These are phyloP conservation scores for Ophiorrhiza pumila DNA, from an alignment of 257 asterid species.

Conservation along the genomic window DNA sequence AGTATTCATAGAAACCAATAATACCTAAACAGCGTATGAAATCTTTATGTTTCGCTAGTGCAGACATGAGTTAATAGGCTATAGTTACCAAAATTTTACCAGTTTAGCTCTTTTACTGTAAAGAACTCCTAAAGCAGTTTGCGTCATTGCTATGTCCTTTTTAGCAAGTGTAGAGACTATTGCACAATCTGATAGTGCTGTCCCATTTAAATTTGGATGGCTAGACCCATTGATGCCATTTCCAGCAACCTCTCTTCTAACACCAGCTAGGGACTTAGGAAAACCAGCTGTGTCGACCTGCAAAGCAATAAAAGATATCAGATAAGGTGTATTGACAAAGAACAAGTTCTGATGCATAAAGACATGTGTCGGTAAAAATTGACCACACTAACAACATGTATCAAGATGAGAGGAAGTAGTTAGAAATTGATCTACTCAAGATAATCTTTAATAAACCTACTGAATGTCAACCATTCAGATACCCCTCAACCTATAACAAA, in stretches of 20 bases:
- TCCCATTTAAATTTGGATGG: constrained; percentile 22
- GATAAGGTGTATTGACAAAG: background rate
- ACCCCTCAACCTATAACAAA: background rate
- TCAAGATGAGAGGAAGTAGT: background rate
- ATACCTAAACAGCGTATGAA: background rate
- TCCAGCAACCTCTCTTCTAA: constrained; percentile 12
- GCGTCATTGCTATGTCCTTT: constrained; percentile 25
- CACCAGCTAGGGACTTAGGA: constrained; percentile 9
- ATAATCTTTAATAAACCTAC: background rate
- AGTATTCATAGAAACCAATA: background rate
- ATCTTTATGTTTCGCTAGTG: background rate
- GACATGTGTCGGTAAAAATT: too few species aligned
- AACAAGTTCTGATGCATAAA: background rate
- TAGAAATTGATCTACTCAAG: background rate
- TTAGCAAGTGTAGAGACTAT: constrained; percentile 19
- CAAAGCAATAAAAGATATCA: background rate
- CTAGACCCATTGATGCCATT: constrained; percentile 20
- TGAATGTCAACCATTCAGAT: background rate
- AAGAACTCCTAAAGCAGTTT: constrained; percentile 47
- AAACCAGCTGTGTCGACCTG: constrained; percentile 28
- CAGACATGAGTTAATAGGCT: background rate
- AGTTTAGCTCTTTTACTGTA: constrained; percentile 33
- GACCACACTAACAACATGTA: too few species aligned
- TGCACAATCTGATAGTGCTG: constrained; percentile 20
- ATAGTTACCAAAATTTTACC: constrained; percentile 33